Evolutionary conservation across 257 asterid genomes (phyloP).

Genomic region (Paraleonurus japonicus): DNA sequence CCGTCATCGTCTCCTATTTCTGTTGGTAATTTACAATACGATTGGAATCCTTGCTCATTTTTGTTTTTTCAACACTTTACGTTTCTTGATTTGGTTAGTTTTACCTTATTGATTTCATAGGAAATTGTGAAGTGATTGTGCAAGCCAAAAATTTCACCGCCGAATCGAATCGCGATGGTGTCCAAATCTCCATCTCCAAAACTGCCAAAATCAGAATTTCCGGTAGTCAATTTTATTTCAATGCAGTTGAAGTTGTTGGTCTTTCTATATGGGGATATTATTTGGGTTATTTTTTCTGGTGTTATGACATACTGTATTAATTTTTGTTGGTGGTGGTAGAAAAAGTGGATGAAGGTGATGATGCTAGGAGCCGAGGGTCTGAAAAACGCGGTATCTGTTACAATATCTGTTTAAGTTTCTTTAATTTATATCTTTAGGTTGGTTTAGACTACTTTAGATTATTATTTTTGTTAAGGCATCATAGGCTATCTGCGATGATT

Average conservation of each 20-base stretch:
- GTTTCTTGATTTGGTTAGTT: not conserved
- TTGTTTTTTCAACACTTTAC: not conserved
- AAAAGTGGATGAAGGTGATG: constrained; percentile 23
- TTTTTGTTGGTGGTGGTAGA: constrained; percentile 47
- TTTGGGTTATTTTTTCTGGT: not conserved
- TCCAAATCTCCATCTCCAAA: constrained; percentile 52
- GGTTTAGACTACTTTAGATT: not conserved
- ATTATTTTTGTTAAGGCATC: not conserved
- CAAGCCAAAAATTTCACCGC: constrained; percentile 53
- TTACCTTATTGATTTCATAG: constrained; percentile 30
- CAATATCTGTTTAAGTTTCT: not conserved
- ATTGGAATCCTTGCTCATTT: not conserved
- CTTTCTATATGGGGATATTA: not conserved
- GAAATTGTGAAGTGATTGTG: constrained; percentile 66
- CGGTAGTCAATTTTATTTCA: constrained; percentile 29
- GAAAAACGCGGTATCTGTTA: constrained; percentile 42
- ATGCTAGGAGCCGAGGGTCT: constrained; percentile 17
- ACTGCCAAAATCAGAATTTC: constrained; percentile 49
- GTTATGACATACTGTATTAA: not conserved
- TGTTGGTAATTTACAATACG: constrained; percentile 42
- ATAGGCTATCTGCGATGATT: constrained; percentile 1
- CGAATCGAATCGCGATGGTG: constrained; percentile 38
- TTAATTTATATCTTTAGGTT: not conserved
- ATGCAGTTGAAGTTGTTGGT: not conserved
- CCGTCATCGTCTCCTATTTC: constrained; percentile 50